Conservation (phyloP, 768 basidiomycete species). For the Termitomyces eurrhizus region DNA sequence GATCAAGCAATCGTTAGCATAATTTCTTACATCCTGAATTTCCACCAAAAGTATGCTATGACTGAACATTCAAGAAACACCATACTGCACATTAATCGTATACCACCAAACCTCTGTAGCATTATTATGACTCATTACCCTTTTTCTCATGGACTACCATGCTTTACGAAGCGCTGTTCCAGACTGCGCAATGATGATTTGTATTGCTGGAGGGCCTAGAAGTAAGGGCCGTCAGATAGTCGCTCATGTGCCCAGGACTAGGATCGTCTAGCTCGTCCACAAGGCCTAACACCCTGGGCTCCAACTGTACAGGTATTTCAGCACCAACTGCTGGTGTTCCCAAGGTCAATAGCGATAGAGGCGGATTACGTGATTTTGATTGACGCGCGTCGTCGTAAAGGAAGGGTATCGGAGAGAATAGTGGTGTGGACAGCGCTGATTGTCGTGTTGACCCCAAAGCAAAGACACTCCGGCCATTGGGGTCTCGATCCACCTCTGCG, state of each 20-base stretch:
- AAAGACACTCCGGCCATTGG: slow-evolving; percentile 36
- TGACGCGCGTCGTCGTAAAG: slow-evolving; percentile 79
- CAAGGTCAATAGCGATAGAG: slow-evolving; percentile 67
- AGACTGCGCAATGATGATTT: not conserved
- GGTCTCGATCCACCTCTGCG: slow-evolving; percentile 34
- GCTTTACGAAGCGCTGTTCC: slow-evolving; percentile 40
- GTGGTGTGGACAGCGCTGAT: slow-evolving; percentile 68
- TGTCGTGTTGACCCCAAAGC: slow-evolving; percentile 43
- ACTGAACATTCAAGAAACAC: not conserved
- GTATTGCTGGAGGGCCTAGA: slow-evolving; percentile 46
- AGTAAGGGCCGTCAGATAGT: slow-evolving; percentile 67
- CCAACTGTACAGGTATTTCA: slow-evolving; percentile 30
- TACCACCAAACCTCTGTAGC: slow-evolving; percentile 10
- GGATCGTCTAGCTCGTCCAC: slow-evolving; percentile 89
- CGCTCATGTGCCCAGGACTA: slow-evolving; percentile 78
- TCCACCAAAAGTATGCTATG: slow-evolving; percentile 9
- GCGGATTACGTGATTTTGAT: slow-evolving; percentile 75
- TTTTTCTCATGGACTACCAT: slow-evolving; percentile 59
- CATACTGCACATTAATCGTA: slow-evolving; percentile 3
- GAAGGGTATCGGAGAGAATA: slow-evolving; percentile 88
- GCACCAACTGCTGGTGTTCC: slow-evolving; percentile 30
- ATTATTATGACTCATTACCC: slow-evolving; percentile 31
- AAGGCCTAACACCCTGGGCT: slow-evolving; percentile 62
- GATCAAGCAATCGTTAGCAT: slow-evolving; percentile 63
- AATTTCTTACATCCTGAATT: not conserved